A percentile compares a stretch with the other conserved stretches of the same genome.
phyloP scores from a whole-genome alignment of 2,329 filamentous ascomycete genomes.

The Zalaria sp. region DNA sequence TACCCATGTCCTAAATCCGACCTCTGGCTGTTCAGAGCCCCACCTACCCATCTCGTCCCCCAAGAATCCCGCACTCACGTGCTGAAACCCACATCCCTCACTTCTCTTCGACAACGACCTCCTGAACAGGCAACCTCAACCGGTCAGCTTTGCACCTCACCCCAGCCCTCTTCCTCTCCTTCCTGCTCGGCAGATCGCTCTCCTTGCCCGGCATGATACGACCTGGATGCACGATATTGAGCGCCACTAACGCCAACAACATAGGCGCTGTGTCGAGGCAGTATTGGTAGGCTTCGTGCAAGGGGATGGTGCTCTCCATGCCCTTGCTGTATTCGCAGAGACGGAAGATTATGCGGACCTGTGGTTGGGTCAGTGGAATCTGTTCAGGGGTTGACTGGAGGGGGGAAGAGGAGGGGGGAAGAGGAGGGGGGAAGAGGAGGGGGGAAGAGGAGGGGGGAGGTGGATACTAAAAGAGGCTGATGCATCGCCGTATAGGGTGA shows the following conservation, averaged over 20 bases:
- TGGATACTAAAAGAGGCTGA: no score
- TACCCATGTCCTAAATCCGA: no score
- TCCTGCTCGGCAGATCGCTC: slow-evolving; percentile 4
- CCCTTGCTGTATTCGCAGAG: slow-evolving; percentile 41
- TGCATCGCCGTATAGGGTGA: no score
- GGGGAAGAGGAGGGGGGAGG: no score
- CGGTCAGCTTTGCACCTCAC: not conserved
- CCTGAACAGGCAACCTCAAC: not conserved
- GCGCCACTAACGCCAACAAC: slow-evolving; percentile 6
- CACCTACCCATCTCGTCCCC: no score
- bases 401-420: not conserved
- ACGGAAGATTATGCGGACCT: slow-evolving; percentile 44
- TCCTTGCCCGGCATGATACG: slow-evolving; percentile 6
- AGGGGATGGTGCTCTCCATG: slow-evolving; percentile 31
- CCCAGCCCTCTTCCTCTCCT: slow-evolving; percentile 1
- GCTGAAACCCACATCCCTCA: no score
- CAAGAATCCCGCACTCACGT: no score
- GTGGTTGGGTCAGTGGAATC: not conserved
- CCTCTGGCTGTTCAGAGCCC: no score
- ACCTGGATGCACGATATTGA: slow-evolving; percentile 7
- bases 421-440: no score
- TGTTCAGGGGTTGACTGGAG: not conserved
- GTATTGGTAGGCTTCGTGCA: slow-evolving; percentile 39
- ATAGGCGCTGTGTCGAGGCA: slow-evolving; percentile 8
- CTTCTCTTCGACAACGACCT: no score